Base-by-base conservation (phyloP, 1,139 yeast species). In the Nakaseomyces uthaithaninus region DNA sequence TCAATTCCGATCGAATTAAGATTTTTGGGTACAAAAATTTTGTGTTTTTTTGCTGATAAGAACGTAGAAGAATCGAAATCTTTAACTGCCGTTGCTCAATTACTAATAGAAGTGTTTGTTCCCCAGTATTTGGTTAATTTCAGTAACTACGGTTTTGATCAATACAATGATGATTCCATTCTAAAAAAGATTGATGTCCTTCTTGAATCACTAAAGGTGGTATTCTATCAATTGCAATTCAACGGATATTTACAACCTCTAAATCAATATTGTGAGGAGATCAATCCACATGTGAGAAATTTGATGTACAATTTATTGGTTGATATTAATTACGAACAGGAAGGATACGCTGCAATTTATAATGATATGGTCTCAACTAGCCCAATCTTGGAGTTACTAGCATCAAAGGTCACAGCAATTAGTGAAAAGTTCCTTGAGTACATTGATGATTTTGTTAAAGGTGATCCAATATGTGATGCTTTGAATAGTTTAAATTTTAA, bases 91-190 rank as follows among this genome's bases (percentile, higher is more conserved):
- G 66, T 86, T 33, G 66, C 85, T 47, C 72, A 85, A 27, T 84
- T 87, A 45, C 81, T 86, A 1, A 85, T 91, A 55, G 70, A 94
- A 45, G 78, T 83, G 47, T 65, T 87, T 34, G 65, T 84, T 15
- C 83, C 82, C 9, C 57, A 50, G 26, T 58, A 47, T 67, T 4
- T 60, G 49, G 33, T 62, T 54, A 41, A 64, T 64, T 16, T 72
- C 60, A 37, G 56, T 51, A 37, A 63, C 54, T 49, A 49, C 41
- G 57, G 59, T 3, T 49, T 47, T 36, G 31, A 41, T 11, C 42
- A 42, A 3, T 27, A 20, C 5, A 17, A 33, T 8, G 15, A 34
- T 6, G 15, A 12, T 9, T 28, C 34, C 9, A 33, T 49, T 5
- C 42, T 44, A 6, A 33, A 17, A 4, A 59, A 59, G 39, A 40